Evolutionary conservation across 192 early-diverging fungal species (phyloP), one percentile per base, ranked within the genome.

Genomic region (Coemansia sp.): DNA sequence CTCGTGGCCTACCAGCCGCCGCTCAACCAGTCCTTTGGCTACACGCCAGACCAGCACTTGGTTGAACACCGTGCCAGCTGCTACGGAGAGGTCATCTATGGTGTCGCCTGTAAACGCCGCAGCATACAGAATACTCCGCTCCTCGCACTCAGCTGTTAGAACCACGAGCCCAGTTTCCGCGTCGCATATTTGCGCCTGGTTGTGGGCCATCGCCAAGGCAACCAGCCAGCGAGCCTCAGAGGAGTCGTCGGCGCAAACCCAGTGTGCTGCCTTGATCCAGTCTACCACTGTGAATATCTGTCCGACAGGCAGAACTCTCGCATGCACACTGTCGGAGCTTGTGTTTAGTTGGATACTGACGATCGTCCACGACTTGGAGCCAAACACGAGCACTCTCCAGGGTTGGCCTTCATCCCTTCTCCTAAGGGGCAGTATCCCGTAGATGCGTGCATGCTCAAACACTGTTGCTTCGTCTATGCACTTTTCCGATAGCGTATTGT

Each of bases 51-150:
- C 50, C 59, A 91, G 74, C 0, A 92, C 87, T 43, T 94, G 83
- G 76, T 92, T 93, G 71, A 93, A 94, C 9, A 93, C 92, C 7
- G 94, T 95, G 0, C 94, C 94, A 0, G 87, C 86, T 0, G 89
- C 90, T 9, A 94, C 74, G 13, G 74, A 63, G 5, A 93, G 48
- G 0, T 66, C 70, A 10, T 74, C 78, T 9, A 75, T 37, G 0
- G 80, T 85, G 5, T 67, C 59, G n/a, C 89, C 89, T 62, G 80
- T 84, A 48, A 95, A 87, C 34, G 86, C 85, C 0, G 92, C 92
- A 1, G 90, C 84, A 72, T 93, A 93, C 42, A 93, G 60, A 24
- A 92, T 89, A 50, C 90, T 90, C 24, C 76, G 85, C 42, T 88
- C 87, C 37, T 83, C 74, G 43, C 90, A 94, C 60, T 87, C 84